These are phyloP conservation scores for Cicer cuneatum DNA, from an alignment of 306 rosid species.

Conservation along the genomic window DNA sequence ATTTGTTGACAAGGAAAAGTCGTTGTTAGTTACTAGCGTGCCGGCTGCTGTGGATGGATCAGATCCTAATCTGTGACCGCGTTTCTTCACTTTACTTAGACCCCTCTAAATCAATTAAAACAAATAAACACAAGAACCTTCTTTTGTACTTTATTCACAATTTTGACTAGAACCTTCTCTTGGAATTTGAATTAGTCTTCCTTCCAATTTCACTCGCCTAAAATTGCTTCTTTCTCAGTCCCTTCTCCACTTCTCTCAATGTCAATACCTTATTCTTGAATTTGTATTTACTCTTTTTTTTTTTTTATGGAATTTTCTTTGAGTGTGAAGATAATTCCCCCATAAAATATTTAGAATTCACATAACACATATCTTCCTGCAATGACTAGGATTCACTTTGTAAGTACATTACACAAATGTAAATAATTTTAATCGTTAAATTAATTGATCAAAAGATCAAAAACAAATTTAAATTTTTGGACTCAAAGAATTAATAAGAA, in stretches of 20 bases:
- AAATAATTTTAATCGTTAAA: no score
- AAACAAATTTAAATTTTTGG: no score
- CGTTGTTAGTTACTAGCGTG: conserved; percentile 7
- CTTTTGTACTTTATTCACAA: not conserved
- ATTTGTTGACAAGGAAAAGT: conserved; percentile 48
- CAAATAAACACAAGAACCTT: conserved; percentile 25
- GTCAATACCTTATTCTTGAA: not conserved
- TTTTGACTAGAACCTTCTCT: conserved; percentile 49
- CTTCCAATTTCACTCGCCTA: not conserved
- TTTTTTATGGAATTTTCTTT: no score
- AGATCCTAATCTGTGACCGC: conserved; percentile 42
- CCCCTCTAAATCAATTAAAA: not conserved
- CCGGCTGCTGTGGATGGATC: conserved; percentile 44
- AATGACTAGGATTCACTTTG: no score
- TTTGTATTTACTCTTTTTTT: no score
- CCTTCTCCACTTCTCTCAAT: conserved; percentile 42
- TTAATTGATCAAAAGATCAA: no score
- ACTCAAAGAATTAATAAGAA: no score
- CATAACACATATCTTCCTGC: no score
- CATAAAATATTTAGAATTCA: no score
- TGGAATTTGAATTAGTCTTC: conserved; percentile 52
- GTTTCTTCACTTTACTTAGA: conserved; percentile 38
- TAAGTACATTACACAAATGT: no score
- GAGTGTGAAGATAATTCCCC: no score
- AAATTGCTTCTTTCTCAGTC: conserved; percentile 8